Conservation (phyloP, 495 filamentous ascomycete genomes). For the Cercophora scortea region DNA sequence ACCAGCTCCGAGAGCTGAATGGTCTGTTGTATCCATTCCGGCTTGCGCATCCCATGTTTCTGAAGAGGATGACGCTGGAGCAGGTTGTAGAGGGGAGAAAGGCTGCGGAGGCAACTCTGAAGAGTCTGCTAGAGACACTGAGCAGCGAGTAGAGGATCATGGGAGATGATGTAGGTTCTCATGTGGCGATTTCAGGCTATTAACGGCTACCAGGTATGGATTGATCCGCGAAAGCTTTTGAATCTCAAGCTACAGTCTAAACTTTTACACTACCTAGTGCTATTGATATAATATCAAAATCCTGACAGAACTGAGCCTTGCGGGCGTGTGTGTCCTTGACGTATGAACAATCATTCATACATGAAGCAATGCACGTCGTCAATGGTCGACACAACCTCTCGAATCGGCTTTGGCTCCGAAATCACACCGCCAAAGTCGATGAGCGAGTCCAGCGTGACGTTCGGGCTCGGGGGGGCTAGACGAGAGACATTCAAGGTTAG, state of each 20-base stretch:
- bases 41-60: not conserved
- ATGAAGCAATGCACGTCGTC: slow-evolving; percentile 7
- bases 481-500: not conserved
- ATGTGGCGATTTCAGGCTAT: no score
- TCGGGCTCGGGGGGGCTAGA: slow-evolving; percentile 6
- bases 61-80: not conserved
- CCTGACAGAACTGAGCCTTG: no score
- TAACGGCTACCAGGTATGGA: no score
- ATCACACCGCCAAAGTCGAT: slow-evolving; percentile 6
- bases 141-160: no score
- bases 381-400: slow-evolving; percentile 7
- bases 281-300: no score
- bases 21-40: not conserved
- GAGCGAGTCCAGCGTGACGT: slow-evolving; percentile 7
- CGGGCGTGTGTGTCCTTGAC: no score
- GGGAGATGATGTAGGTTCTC: no score
- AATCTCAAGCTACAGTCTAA: no score
- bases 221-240: no score
- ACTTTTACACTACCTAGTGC: no score
- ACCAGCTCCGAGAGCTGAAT: not conserved
- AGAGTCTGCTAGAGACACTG: not conserved
- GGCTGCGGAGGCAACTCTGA: not conserved
- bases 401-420: not conserved
- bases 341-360: slow-evolving; percentile 2
- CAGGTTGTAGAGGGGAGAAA: not conserved